phyloP scores from a whole-genome alignment of 169 alveolate genomes.

The Plasmodium vivax region DNA sequence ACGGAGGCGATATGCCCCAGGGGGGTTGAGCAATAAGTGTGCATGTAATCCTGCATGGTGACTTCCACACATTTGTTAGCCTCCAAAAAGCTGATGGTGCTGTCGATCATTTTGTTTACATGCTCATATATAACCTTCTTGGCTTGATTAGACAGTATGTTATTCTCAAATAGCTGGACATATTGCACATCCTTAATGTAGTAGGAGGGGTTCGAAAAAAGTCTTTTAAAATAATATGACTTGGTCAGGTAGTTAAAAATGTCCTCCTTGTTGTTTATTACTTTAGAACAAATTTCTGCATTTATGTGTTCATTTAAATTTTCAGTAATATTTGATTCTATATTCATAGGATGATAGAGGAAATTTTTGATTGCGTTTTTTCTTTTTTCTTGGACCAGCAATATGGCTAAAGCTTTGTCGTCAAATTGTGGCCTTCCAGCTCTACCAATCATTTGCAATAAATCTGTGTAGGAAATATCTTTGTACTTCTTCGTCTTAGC shows the following conservation, averaged over 20 bases:
- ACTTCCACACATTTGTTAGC: slow-evolving; percentile 39
- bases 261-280: slow-evolving; percentile 88
- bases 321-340: slow-evolving; percentile 94
- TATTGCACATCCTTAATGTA: slow-evolving; percentile 76
- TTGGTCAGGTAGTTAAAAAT: slow-evolving; percentile 89
- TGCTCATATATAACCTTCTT: slow-evolving; percentile 42
- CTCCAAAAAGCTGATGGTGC: slow-evolving; percentile 19
- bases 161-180: slow-evolving; percentile 72
- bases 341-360: slow-evolving; percentile 99
- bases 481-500: slow-evolving; percentile 80
- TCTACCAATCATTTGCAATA: slow-evolving; percentile 97
- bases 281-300: slow-evolving; percentile 98
- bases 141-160: slow-evolving; percentile 22
- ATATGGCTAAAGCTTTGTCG: slow-evolving; percentile 96
- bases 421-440: slow-evolving; percentile 99
- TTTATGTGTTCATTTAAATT: slow-evolving; percentile 95
- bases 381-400: slow-evolving; percentile 95
- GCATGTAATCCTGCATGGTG: slow-evolving; percentile 22
- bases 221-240: slow-evolving; percentile 87
- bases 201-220: slow-evolving; percentile 83
- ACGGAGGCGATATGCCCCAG: slow-evolving; percentile 35
- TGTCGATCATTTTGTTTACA: slow-evolving; percentile 36
- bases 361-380: slow-evolving; percentile 97
- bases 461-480: slow-evolving; percentile 79
- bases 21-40: slow-evolving; percentile 17